A percentile compares a stretch with the other conserved stretches of the same genome.
Conservation (phyloP, 2,329 filamentous ascomycete genomes). For the Mycosphaerella arachidis region DNA sequence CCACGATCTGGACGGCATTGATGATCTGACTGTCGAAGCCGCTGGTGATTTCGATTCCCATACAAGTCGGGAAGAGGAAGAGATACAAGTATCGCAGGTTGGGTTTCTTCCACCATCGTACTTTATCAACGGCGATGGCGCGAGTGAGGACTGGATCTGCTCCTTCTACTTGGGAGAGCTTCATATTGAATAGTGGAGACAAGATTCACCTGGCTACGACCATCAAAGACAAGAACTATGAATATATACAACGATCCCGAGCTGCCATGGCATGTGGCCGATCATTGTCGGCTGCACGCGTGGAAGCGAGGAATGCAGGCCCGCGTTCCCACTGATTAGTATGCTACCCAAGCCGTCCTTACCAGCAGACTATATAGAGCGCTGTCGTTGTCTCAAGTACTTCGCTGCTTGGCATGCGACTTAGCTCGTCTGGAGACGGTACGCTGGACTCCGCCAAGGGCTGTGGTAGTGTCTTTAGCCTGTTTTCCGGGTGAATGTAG, state of each 20-base stretch:
- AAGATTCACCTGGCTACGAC: background rate
- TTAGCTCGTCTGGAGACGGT: too few species aligned
- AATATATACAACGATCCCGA: background rate
- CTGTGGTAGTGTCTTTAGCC: too few species aligned
- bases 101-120: slow-evolving; percentile 55
- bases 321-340: background rate
- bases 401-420: too few species aligned
- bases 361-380: too few species aligned
- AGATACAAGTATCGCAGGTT: slow-evolving; percentile 56
- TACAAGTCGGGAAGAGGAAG: slow-evolving; percentile 55
- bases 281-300: background rate
- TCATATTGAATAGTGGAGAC: slow-evolving; percentile 1
- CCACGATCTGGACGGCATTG: slow-evolving; percentile 8
- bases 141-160: slow-evolving; percentile 23
- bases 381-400: too few species aligned
- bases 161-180: slow-evolving; percentile 10
- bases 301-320: background rate
- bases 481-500: too few species aligned
- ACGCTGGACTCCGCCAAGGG: too few species aligned
- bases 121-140: slow-evolving; percentile 38
- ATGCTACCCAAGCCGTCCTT: background rate
- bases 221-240: background rate
- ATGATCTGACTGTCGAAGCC: slow-evolving; percentile 31
- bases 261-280: background rate
- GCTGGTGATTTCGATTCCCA: slow-evolving; percentile 57